Conservation (phyloP, 306 rosid genomes). For the Clitoria ternatea region DNA sequence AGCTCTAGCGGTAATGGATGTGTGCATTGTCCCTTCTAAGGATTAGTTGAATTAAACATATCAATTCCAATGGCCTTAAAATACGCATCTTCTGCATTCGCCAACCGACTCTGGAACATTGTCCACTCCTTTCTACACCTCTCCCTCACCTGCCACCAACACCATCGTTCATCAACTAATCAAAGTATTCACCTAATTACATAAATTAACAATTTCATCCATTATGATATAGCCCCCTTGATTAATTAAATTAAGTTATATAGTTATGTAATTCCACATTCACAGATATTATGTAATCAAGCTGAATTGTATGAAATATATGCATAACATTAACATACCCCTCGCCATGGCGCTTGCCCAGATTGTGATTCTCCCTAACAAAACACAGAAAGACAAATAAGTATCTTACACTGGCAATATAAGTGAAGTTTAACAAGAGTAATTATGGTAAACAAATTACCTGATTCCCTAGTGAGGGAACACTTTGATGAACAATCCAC, state of each 20-base stretch:
- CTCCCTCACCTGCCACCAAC: conserved; percentile 76
- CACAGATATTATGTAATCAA: no score
- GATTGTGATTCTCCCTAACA: conserved; percentile 65
- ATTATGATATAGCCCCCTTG: neutral
- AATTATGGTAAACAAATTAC: conserved; percentile 33
- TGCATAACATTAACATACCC: conserved; percentile 57
- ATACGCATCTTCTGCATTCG: conserved; percentile 77
- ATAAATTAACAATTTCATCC: neutral
- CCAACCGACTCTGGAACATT: conserved; percentile 74
- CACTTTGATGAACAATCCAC: conserved; percentile 90
- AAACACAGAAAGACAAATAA: conserved; percentile 12
- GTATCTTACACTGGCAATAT: neutral
- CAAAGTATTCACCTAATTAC: neutral
- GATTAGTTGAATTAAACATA: conserved; percentile 43
- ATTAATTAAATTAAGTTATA: neutral
- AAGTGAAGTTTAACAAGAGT: neutral
- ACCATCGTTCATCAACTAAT: conserved; percentile 17
- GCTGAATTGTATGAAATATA: conserved; percentile 2
- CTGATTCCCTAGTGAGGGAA: conserved; percentile 94
- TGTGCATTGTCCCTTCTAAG: conserved; percentile 31
- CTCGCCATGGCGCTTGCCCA: conserved; percentile 90
- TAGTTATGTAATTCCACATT: no score
- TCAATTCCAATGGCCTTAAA: conserved; percentile 54
- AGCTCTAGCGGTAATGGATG: conserved; percentile 23
- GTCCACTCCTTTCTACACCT: conserved; percentile 97